Percentiles rank a stretch among this genome's conserved stretches.
phyloP scores from a whole-genome alignment of 1,284 basidiomycete genomes.

The Bondarzewia mesenterica region DNA sequence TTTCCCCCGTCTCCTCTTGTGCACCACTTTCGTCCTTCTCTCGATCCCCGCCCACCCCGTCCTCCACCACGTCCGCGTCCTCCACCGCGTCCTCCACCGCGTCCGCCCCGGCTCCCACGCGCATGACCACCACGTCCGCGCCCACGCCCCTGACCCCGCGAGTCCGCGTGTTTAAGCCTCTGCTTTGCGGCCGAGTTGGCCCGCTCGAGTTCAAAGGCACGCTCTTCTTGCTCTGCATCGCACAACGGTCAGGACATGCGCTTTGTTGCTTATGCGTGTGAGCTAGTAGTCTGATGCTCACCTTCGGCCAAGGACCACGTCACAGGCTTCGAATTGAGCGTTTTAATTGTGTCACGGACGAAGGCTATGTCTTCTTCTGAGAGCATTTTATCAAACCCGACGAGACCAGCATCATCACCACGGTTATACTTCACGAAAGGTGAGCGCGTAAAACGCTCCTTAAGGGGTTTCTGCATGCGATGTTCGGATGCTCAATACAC shows the following conservation, averaged over 20 bases:
- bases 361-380: slow-evolving; percentile 59
- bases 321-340: slow-evolving; percentile 53
- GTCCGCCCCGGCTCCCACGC: slow-evolving; percentile 35
- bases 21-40: slow-evolving; percentile 15
- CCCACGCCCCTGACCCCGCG: slow-evolving; percentile 30
- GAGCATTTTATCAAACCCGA: slow-evolving; percentile 50
- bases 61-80: slow-evolving; percentile 22
- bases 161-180: slow-evolving; percentile 18
- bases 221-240: slow-evolving; percentile 50
- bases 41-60: slow-evolving; percentile 16
- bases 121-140: slow-evolving; percentile 35
- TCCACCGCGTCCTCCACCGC: slow-evolving; percentile 32
- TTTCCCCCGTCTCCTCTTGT: slow-evolving; percentile 45
- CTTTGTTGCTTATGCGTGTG: slow-evolving; percentile 4
- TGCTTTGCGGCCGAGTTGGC: slow-evolving; percentile 56
- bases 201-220: slow-evolving; percentile 62
- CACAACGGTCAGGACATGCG: not conserved
- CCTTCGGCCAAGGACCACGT: slow-evolving; percentile 55
- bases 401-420: slow-evolving; percentile 39
- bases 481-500: not conserved
- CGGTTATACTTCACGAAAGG: slow-evolving; percentile 66
- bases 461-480: slow-evolving; percentile 48
- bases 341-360: slow-evolving; percentile 54
- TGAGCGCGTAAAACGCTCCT: slow-evolving; percentile 68
- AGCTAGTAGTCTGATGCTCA: slow-evolving; percentile 21